Conservation (phyloP, 352 stramenopile species). For the Phytophthora citrophthora region DNA sequence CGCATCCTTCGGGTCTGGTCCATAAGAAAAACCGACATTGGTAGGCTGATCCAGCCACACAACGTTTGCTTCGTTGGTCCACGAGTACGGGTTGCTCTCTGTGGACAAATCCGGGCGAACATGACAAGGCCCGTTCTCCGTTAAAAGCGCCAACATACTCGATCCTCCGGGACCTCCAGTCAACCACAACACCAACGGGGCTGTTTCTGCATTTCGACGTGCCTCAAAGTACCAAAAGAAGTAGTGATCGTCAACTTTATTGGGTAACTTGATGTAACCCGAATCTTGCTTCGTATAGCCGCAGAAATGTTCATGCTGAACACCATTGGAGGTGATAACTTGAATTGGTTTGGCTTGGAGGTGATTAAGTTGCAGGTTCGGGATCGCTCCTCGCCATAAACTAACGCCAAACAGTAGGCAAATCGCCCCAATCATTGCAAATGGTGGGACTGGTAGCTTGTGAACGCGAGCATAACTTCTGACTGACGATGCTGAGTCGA, state of each 20-base stretch:
- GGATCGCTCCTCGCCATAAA: constrained; percentile 16
- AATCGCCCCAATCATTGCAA: constrained; percentile 22
- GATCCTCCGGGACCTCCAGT: constrained; percentile 67
- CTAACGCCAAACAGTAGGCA: constrained; percentile 18
- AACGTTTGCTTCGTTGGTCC: constrained; percentile 67
- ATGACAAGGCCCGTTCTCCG: constrained; percentile 72
- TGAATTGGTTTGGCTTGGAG: constrained; percentile 20
- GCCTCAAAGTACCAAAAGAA: constrained; percentile 84
- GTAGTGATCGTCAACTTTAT: constrained; percentile 75
- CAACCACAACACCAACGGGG: constrained; percentile 71
- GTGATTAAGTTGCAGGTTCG: background rate
- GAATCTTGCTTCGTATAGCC: constrained; percentile 54
- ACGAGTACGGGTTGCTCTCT: constrained; percentile 61
- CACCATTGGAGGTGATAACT: constrained; percentile 24
- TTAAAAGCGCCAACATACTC: constrained; percentile 65
- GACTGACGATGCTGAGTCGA: constrained; percentile 15
- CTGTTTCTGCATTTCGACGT: constrained; percentile 40
- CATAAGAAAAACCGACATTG: constrained; percentile 63
- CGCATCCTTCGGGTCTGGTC: constrained; percentile 31
- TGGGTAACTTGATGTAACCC: constrained; percentile 63
- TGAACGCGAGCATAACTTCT: constrained; percentile 24
- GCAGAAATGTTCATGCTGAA: constrained; percentile 43
- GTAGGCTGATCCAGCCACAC: constrained; percentile 79
- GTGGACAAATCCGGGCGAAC: constrained; percentile 58
- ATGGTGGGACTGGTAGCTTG: constrained; percentile 22